Percentiles rank a stretch among this genome's conserved stretches.
Evolutionary conservation across 768 basidiomycete species (phyloP).

Genomic region (Lepiota brunneoincarnata): DNA sequence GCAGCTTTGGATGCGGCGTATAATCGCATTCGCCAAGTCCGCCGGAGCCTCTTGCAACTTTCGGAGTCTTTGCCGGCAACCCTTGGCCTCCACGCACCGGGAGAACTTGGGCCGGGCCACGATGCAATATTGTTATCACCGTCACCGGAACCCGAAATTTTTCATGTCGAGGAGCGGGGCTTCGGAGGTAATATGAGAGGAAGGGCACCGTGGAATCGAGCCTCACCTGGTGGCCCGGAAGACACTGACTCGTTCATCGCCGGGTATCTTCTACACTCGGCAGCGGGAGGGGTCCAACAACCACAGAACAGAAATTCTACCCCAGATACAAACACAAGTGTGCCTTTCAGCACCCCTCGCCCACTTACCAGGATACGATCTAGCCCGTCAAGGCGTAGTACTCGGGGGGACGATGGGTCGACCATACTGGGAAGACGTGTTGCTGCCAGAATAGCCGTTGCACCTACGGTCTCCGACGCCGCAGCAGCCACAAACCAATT

Average conservation of each 20-base stretch:
- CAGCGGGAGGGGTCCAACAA: neutral
- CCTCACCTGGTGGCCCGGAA: too few relatives aligned
- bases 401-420: slow-evolving; percentile 29
- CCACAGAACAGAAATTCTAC: neutral
- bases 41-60: slow-evolving; percentile 46
- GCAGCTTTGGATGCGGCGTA: slow-evolving; percentile 54
- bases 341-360: neutral
- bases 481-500: slow-evolving; percentile 12
- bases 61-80: slow-evolving; percentile 30
- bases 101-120: slow-evolving; percentile 38
- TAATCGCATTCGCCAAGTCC: slow-evolving; percentile 51
- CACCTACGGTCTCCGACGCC: slow-evolving; percentile 15
- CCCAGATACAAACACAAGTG: neutral
- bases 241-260: neutral
- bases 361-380: neutral
- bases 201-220: slow-evolving; percentile 5
- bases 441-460: slow-evolving; percentile 34
- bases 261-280: neutral
- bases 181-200: neutral
- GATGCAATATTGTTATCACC: slow-evolving; percentile 32
- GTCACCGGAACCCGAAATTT: neutral
- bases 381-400: slow-evolving; percentile 20
- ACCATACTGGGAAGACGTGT: slow-evolving; percentile 39
- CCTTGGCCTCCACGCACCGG: slow-evolving; percentile 12
- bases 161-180: neutral